Base-by-base conservation (phyloP, 495 filamentous ascomycete species). In the Mycothermus thermophilus region DNA sequence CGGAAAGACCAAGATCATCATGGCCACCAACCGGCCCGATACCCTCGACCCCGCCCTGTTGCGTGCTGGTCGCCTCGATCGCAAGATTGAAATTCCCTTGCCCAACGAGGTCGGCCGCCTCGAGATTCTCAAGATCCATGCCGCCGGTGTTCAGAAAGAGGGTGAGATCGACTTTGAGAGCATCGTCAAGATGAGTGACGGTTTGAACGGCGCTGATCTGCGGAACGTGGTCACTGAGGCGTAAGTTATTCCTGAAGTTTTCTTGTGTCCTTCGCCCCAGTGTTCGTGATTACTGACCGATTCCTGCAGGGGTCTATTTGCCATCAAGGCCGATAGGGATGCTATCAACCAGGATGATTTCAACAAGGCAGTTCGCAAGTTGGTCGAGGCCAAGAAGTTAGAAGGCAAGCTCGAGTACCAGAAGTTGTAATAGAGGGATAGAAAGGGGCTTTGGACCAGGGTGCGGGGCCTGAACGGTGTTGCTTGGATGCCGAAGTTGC, bases 1-100 rank as follows among this genome's bases (percentile, higher is more conserved):
- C 4, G 92, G 92, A 37, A 93, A 95, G 71, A 99, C 92, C 15
- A 99, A 99, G 67, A 99, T 99, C 60, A 99, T 96, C 64, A 99
- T 99, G 92, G 92, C 92, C 18, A 99, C 92, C 22, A 99, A 99
- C 67, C 73, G 92, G 57, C 92, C 92, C 10, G 92, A 99, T 57
- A 99, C 92, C 2, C 74, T 99, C 13, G 92, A 99, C 54, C 92
- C 92, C 8, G 92, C 92, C 8, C 66, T 99, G 38, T 65, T 99
- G 34, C 76, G 92, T 60, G 92, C 92, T 14, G 92, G 92, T 40
- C 78, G 92, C 50, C 64, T 99, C 44, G 92, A 99, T 56, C 72
- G 92, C 38, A 99, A 99, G 72, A 90, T 99, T 51, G 92, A 99
- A 67, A 95, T 99, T 47, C 87, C 92, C 20, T 66, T 99, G 27